Evolutionary conservation across 2,329 filamentous ascomycete genomes (phyloP).

Genomic region (Bipolaris oryzae): DNA sequence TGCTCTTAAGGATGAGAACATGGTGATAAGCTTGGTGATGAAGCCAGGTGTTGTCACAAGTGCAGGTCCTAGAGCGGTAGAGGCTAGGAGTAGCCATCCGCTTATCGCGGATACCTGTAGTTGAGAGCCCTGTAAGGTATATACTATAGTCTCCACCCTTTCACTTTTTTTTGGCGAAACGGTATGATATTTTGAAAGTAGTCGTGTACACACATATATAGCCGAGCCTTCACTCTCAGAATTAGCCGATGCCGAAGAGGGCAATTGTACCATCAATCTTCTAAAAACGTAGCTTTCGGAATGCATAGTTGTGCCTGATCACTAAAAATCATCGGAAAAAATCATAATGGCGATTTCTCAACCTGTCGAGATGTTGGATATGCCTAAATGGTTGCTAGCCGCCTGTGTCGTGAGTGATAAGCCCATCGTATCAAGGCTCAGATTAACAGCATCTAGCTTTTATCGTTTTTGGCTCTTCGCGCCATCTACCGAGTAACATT

Average conservation of each 20-base stretch:
- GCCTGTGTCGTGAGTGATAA: background rate
- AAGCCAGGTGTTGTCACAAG: background rate
- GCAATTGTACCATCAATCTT: background rate
- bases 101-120: background rate
- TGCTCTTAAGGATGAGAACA: background rate
- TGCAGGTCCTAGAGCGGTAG: background rate
- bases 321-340: background rate
- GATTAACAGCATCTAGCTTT: background rate
- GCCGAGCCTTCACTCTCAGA: background rate
- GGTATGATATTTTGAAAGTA: background rate
- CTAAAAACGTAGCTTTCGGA: background rate
- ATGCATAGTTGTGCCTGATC: background rate
- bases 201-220: background rate
- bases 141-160: too few relatives aligned
- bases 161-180: background rate
- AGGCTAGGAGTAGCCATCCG: background rate
- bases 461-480: background rate
- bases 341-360: background rate
- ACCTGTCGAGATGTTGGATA: background rate
- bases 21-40: background rate
- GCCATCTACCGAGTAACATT: constrained; percentile 25
- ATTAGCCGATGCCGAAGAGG: background rate
- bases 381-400: background rate
- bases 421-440: background rate
- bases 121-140: background rate